A percentile compares a stretch with the other conserved stretches of the same genome.
phyloP scores from a whole-genome alignment of 345 rosid genomes.

The Syzygium jambos region DNA sequence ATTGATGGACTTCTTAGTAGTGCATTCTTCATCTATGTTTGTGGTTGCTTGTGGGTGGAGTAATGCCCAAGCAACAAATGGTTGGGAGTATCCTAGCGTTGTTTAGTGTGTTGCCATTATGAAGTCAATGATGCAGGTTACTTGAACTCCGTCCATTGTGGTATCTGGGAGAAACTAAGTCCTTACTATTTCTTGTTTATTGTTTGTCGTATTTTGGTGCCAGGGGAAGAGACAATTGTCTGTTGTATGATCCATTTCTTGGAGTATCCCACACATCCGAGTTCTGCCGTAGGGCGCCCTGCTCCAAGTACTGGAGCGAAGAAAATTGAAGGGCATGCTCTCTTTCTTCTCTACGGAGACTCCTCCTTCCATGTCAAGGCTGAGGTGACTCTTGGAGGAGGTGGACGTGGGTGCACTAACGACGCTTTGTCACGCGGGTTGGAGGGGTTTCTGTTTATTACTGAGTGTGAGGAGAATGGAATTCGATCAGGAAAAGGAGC shows the following conservation, averaged over 20 bases:
- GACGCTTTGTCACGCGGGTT: constrained; percentile 5
- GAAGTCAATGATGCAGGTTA: neutral
- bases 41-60: neutral
- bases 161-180: neutral
- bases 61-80: neutral
- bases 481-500: neutral
- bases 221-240: constrained; percentile 7
- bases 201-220: neutral
- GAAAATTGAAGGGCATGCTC: neutral
- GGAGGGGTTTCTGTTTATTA: neutral
- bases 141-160: neutral
- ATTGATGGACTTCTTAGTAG: neutral
- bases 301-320: constrained; percentile 2
- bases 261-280: neutral
- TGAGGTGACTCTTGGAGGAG: constrained; percentile 7
- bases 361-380: constrained; percentile 17
- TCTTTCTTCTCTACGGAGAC: neutral
- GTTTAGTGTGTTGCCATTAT: neutral
- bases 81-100: neutral
- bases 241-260: neutral
- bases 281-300: neutral
- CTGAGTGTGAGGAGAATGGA: neutral
- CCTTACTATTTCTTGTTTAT: neutral
- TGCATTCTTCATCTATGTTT: neutral
- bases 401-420: constrained; percentile 3